Evolutionary conservation across 495 filamentous ascomycete genomes (phyloP).

Genomic region (Cercophora sp.): DNA sequence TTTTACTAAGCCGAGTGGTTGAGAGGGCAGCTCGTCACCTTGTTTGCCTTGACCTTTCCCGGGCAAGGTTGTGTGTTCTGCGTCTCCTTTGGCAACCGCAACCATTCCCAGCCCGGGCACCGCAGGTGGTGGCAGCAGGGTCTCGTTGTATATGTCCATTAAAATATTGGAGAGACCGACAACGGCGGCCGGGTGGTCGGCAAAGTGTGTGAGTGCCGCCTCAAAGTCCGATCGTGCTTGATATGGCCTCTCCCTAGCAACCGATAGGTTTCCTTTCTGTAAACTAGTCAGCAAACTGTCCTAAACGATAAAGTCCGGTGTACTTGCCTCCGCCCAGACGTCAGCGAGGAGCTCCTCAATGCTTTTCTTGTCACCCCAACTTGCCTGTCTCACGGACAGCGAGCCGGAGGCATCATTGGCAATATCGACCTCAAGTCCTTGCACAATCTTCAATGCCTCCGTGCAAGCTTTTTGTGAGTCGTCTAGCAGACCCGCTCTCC

Average conservation of each 20-base stretch:
- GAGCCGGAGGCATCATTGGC: constrained; percentile 46
- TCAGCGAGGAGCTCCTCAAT: constrained; percentile 79
- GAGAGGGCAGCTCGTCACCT: constrained; percentile 28
- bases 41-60: constrained; percentile 13
- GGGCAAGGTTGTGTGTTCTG: neutral
- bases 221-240: constrained; percentile 72
- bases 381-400: constrained; percentile 52
- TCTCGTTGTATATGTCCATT: constrained; percentile 76
- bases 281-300: constrained; percentile 29
- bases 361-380: constrained; percentile 71
- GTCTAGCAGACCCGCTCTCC: constrained; percentile 69
- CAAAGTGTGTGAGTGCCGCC: constrained; percentile 66
- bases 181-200: constrained; percentile 74
- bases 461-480: constrained; percentile 74
- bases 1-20: constrained; percentile 38
- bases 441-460: constrained; percentile 72
- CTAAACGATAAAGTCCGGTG: neutral
- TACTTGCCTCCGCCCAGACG: constrained; percentile 64
- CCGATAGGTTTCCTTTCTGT: constrained; percentile 64
- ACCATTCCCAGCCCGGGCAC: constrained; percentile 31
- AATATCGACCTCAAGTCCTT: constrained; percentile 50
- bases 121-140: constrained; percentile 44
- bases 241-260: constrained; percentile 58
- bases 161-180: constrained; percentile 80
- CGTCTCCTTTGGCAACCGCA: neutral